These are phyloP conservation scores for Boehmeria nivea DNA, from an alignment of 306 rosid genomes.

Conservation along the genomic window DNA sequence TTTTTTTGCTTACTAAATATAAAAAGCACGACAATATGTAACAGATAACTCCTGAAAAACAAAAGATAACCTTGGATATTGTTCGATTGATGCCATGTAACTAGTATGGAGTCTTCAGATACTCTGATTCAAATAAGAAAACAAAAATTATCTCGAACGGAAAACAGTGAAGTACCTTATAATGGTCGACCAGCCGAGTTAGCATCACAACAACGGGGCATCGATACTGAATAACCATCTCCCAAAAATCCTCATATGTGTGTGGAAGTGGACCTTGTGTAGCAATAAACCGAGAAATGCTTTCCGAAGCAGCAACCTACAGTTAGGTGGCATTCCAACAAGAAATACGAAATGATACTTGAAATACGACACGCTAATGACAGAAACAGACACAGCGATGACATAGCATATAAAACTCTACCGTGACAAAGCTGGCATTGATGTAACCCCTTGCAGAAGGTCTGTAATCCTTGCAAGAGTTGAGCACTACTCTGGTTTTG, in stretches of 20 bases:
- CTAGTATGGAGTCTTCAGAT: too few species aligned
- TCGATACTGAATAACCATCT: slow-evolving; percentile 68
- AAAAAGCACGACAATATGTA: too few species aligned
- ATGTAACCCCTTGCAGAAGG: slow-evolving; percentile 75
- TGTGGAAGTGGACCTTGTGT: slow-evolving; percentile 94
- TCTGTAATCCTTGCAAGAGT: slow-evolving; percentile 70
- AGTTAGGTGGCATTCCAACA: slow-evolving; percentile 22
- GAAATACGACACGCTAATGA: background rate
- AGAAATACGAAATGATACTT: background rate
- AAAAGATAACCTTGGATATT: too few species aligned
- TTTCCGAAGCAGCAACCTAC: slow-evolving; percentile 55
- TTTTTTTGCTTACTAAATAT: too few species aligned
- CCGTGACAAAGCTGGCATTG: slow-evolving; percentile 82
- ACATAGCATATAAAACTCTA: slow-evolving; percentile 18
- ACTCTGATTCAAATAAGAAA: background rate
- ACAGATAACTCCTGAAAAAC: too few species aligned
- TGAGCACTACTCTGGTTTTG: slow-evolving; percentile 58
- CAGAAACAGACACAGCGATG: background rate
- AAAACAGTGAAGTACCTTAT: slow-evolving; percentile 43
- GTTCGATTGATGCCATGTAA: too few species aligned
- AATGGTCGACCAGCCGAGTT: slow-evolving; percentile 71
- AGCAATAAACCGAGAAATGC: slow-evolving; percentile 69
- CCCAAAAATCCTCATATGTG: slow-evolving; percentile 97
- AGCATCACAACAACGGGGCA: slow-evolving; percentile 92
- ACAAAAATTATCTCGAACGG: slow-evolving; percentile 7